Conservation (phyloP, 306 rosid genomes). For the Cercis canadensis region DNA sequence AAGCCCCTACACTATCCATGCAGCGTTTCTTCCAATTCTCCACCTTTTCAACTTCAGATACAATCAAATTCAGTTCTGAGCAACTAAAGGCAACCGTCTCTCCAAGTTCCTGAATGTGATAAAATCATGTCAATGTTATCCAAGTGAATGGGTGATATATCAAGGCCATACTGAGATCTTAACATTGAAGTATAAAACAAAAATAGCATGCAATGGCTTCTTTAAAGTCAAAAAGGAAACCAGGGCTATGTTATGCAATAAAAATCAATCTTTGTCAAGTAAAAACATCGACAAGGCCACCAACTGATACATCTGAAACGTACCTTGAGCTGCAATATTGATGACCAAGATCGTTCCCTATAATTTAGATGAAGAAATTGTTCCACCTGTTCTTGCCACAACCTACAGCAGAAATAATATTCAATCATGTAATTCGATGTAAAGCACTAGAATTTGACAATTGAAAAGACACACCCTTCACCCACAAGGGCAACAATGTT, state of each 20-base stretch:
- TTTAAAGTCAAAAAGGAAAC: conserved; percentile 14
- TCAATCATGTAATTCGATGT: background rate
- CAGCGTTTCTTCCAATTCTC: conserved; percentile 83
- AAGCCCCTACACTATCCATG: conserved; percentile 46
- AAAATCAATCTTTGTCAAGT: conserved; percentile 24
- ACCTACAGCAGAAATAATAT: conserved; percentile 52
- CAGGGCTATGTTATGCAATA: conserved; percentile 14
- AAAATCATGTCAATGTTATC: conserved; percentile 30
- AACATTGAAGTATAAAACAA: conserved; percentile 9
- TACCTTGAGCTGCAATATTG: conserved; percentile 74
- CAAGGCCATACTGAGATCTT: conserved; percentile 2
- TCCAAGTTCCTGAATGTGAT: conserved; percentile 72
- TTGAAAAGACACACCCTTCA: conserved; percentile 11
- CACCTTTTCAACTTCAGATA: conserved; percentile 82
- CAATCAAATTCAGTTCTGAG: conserved; percentile 65
- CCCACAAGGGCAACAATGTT: conserved; percentile 3
- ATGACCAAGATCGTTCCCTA: conserved; percentile 68
- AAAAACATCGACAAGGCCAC: conserved; percentile 19
- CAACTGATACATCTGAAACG: conserved; percentile 7
- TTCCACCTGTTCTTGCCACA: conserved; percentile 76
- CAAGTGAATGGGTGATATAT: conserved; percentile 31
- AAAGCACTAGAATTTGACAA: background rate
- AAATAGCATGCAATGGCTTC: conserved; percentile 13
- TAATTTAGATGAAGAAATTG: conserved; percentile 46
- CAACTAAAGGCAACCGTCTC: conserved; percentile 68